Percentiles rank a stretch among this genome's conserved stretches.
Evolutionary conservation across 208 protist genomes (phyloP).

Genomic region (Crithidia brevicula): DNA sequence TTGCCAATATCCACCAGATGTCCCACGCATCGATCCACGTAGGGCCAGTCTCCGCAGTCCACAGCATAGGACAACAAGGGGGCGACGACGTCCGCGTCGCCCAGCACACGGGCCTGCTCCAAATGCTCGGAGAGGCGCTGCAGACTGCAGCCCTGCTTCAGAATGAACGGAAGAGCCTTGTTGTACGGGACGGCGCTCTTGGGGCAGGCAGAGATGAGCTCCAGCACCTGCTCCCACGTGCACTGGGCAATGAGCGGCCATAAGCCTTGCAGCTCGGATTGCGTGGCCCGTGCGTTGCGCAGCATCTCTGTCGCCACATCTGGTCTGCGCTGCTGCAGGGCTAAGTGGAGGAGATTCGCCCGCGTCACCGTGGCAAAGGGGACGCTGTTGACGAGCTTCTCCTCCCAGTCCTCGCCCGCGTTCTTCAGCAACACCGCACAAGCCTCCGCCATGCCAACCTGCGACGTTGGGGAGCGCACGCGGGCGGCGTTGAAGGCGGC

Average conservation of each 20-base stretch:
- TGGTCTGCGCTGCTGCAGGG: slow-evolving; percentile 61
- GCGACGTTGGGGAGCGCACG: slow-evolving; percentile 44
- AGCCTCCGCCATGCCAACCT: slow-evolving; percentile 85
- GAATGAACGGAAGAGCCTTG: slow-evolving; percentile 68
- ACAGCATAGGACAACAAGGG: slow-evolving; percentile 83
- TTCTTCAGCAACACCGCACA: slow-evolving; percentile 84
- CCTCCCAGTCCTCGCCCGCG: slow-evolving; percentile 74
- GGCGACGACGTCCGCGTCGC: slow-evolving; percentile 85
- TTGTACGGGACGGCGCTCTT: slow-evolving; percentile 87
- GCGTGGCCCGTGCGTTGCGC: slow-evolving; percentile 63
- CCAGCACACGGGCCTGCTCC: slow-evolving; percentile 84
- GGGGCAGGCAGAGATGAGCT: slow-evolving; percentile 82
- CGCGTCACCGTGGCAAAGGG: slow-evolving; percentile 87
- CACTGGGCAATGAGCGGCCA: slow-evolving; percentile 84
- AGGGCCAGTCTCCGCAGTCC: slow-evolving; percentile 74
- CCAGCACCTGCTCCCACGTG: slow-evolving; percentile 81
- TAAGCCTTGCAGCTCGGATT: slow-evolving; percentile 58
- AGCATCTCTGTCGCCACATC: slow-evolving; percentile 88
- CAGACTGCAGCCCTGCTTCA: slow-evolving; percentile 79
- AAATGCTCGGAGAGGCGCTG: slow-evolving; percentile 84
- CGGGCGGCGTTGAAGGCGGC: slow-evolving; percentile 61
- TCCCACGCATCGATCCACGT: slow-evolving; percentile 75
- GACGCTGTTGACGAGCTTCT: slow-evolving; percentile 70
- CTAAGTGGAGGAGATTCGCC: slow-evolving; percentile 76
- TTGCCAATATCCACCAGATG: slow-evolving; percentile 90